Evolutionary conservation across 1,139 yeast species (phyloP).

Genomic region (Zygoascus meyerae): DNA sequence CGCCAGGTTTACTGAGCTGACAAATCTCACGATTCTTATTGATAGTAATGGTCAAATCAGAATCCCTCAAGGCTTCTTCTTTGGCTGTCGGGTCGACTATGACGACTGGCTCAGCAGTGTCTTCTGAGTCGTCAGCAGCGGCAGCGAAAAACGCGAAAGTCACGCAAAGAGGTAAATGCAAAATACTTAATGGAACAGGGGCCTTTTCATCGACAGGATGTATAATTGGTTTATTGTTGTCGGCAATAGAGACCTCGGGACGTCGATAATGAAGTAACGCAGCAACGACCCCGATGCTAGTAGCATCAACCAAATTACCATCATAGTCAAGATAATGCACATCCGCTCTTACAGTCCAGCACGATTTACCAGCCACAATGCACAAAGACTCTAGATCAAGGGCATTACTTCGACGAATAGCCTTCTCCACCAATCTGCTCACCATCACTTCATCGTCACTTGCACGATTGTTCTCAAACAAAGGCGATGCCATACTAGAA

Average conservation of each 20-base stretch:
- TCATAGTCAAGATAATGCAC: constrained; percentile 83
- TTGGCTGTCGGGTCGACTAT: constrained; percentile 70
- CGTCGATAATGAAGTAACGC: constrained; percentile 76
- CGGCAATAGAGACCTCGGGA: constrained; percentile 75
- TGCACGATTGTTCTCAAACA: constrained; percentile 67
- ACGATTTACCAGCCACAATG: constrained; percentile 82
- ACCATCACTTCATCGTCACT: constrained; percentile 75
- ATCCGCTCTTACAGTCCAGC: constrained; percentile 89
- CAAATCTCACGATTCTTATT: constrained; percentile 88
- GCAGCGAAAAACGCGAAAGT: constrained; percentile 74
- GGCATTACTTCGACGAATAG: constrained; percentile 84
- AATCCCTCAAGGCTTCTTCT: constrained; percentile 75
- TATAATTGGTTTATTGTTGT: constrained; percentile 62
- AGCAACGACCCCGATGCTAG: constrained; percentile 85
- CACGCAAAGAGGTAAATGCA: constrained; percentile 89
- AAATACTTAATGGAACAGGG: constrained; percentile 76
- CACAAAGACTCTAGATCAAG: constrained; percentile 86
- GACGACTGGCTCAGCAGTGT: constrained; percentile 35
- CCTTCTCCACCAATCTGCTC: constrained; percentile 79
- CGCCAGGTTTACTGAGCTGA: constrained; percentile 87
- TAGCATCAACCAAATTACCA: constrained; percentile 87
- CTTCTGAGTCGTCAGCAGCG: constrained; percentile 10
- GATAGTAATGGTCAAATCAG: constrained; percentile 75
- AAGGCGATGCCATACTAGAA: constrained; percentile 82
- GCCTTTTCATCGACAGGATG: constrained; percentile 73